Evolutionary conservation across 2,329 filamentous ascomycete species (phyloP).

Genomic region (Fusarium nygamai): DNA sequence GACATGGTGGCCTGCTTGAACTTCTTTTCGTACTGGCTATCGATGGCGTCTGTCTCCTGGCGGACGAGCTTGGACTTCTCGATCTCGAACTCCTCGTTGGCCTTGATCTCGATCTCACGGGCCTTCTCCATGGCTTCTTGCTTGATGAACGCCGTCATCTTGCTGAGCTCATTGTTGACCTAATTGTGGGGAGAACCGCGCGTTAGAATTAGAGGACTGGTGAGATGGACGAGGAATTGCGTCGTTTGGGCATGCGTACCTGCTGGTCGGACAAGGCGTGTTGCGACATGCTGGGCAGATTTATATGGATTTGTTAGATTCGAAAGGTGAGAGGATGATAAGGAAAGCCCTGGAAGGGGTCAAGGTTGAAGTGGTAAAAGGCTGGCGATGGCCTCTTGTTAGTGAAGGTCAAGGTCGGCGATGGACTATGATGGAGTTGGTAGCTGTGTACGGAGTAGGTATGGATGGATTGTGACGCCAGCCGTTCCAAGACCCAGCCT

Average conservation of each 20-base stretch:
- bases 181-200: conserved; percentile 50
- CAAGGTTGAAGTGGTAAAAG: conserved; percentile 16
- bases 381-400: conserved; percentile 38
- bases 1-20: conserved; percentile 99
- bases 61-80: conserved; percentile 99
- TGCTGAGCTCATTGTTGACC: conserved; percentile 98
- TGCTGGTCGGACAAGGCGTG: conserved; percentile 98
- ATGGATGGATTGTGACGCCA: conserved; percentile 39
- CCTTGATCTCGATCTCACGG: conserved; percentile 96
- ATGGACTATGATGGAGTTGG: conserved; percentile 35
- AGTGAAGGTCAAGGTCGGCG: conserved; percentile 23
- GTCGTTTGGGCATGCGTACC: conserved; percentile 62
- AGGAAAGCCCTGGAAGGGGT: neutral
- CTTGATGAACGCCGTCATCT: conserved; percentile 99
- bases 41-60: conserved; percentile 92
- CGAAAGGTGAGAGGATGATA: conserved; percentile 1
- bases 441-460: conserved; percentile 33
- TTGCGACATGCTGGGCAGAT: conserved; percentile 79
- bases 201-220: conserved; percentile 25
- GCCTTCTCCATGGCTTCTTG: conserved; percentile 98
- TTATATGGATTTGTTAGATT: conserved; percentile 23
- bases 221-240: conserved; percentile 27
- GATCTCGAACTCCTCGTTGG: conserved; percentile 98
- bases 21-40: conserved; percentile 95
- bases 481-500: conserved; percentile 17